Percentiles rank a stretch among this genome's conserved stretches.
phyloP scores from a whole-genome alignment of 2,329 filamentous ascomycete species.

The Fusarium napiforme region DNA sequence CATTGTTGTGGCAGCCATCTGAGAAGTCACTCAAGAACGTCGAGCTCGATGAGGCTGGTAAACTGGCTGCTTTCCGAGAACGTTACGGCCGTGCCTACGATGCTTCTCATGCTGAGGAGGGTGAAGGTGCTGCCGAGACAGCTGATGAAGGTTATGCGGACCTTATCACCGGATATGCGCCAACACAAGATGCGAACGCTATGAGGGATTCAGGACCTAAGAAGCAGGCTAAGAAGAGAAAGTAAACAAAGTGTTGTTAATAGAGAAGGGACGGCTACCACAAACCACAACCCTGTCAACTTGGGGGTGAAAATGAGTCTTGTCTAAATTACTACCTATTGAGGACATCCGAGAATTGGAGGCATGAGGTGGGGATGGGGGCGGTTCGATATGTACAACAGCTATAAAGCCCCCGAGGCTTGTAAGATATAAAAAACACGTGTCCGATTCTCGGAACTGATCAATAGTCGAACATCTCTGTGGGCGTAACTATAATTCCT shows the following conservation, averaged over 20 bases:
- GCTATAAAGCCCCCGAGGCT: conserved; percentile 45
- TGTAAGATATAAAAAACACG: conserved; percentile 51
- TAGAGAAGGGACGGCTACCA: not conserved
- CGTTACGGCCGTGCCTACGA: conserved; percentile 90
- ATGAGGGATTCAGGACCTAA: conserved; percentile 53
- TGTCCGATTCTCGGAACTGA: conserved; percentile 40
- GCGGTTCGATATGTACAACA: conserved; percentile 51
- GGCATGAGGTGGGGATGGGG: conserved; percentile 34
- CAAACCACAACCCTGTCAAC: not conserved
- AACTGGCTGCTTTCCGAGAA: conserved; percentile 84
- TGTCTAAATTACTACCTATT: conserved; percentile 34
- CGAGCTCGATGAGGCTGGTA: conserved; percentile 94
- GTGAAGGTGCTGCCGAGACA: conserved; percentile 38
- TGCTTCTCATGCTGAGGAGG: conserved; percentile 54
- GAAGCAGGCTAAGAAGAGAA: conserved; percentile 61
- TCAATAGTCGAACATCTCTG: conserved; percentile 35
- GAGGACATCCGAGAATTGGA: conserved; percentile 19
- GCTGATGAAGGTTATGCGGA: conserved; percentile 52
- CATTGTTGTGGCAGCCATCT: conserved; percentile 89
- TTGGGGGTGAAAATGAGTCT: conserved; percentile 26
- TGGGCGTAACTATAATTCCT: conserved; percentile 11
- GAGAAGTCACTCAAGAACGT: conserved; percentile 84
- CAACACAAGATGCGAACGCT: conserved; percentile 49
- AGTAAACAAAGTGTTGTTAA: conserved; percentile 47
- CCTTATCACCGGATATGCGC: conserved; percentile 62